Evolutionary conservation across 1,284 basidiomycete species (phyloP).

Genomic region (Prillingera fragicola): DNA sequence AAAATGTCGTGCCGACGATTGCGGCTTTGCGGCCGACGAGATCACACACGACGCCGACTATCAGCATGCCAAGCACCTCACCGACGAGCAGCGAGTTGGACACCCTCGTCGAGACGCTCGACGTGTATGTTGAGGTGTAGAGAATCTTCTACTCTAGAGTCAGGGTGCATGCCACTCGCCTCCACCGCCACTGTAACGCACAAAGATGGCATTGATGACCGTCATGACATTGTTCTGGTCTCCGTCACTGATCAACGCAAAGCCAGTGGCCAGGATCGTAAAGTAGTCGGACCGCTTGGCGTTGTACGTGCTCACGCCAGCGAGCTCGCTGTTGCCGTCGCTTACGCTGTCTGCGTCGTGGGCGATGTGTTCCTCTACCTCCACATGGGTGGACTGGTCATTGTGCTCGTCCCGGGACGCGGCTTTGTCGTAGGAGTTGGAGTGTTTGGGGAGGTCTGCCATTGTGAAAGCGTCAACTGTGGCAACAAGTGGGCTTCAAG

Average conservation of each 20-base stretch:
- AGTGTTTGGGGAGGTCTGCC: background rate
- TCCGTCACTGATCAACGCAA: constrained; percentile 44
- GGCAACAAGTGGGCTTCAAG: no score
- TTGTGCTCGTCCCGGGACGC: constrained; percentile 14
- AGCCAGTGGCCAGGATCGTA: constrained; percentile 29
- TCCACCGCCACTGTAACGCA: no score
- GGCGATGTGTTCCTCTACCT: constrained; percentile 28
- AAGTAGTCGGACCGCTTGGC: constrained; percentile 19
- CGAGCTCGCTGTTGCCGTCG: constrained; percentile 34
- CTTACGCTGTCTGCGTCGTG: constrained; percentile 33
- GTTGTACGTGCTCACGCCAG: no score
- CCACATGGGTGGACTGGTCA: constrained; percentile 26
- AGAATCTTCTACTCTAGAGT: constrained; percentile 46
- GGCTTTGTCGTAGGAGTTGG: no score
- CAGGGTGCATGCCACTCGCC: background rate
- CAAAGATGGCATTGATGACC: constrained; percentile 28
- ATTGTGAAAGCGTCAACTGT: no score
- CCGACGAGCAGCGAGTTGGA: constrained; percentile 69
- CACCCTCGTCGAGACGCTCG: constrained; percentile 61
- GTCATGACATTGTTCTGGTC: constrained; percentile 36
- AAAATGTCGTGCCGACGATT: constrained; percentile 61
- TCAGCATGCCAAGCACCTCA: constrained; percentile 36
- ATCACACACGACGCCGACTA: constrained; percentile 61
- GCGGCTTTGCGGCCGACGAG: constrained; percentile 66
- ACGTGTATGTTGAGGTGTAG: constrained; percentile 59